phyloP scores from a whole-genome alignment of 306 rosid species.

The Albizia julibrissin region DNA sequence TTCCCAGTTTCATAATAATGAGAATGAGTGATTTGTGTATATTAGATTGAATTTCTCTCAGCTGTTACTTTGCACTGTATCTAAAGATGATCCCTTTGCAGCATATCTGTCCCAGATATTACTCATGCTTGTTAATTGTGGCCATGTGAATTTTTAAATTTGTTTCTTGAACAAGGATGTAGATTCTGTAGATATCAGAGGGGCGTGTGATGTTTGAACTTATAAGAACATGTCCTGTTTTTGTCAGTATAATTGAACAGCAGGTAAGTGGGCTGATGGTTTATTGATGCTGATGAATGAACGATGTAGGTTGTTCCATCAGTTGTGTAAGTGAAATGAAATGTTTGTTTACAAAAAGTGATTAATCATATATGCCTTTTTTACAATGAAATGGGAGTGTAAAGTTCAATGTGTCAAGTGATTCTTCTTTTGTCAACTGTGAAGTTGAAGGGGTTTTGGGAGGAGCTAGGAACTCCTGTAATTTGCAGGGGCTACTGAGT shows the following conservation, averaged over 20 bases:
- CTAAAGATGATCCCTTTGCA: background rate
- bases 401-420: background rate
- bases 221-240: background rate
- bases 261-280: background rate
- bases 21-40: constrained; percentile 24
- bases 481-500: background rate
- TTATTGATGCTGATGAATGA: background rate
- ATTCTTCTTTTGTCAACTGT: background rate
- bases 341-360: background rate
- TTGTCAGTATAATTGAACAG: background rate
- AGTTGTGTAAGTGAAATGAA: background rate
- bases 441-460: background rate
- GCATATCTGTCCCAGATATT: background rate
- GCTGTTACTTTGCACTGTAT: background rate
- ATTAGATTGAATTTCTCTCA: constrained; percentile 15
- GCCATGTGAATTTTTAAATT: background rate
- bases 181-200: background rate
- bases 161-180: background rate
- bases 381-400: background rate
- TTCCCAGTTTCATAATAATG: background rate
- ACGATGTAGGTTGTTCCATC: background rate
- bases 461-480: background rate
- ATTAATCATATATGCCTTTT: background rate
- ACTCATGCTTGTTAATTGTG: background rate
- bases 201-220: background rate